Base-by-base conservation (phyloP, 2,329 filamentous ascomycete genomes). In the Aspergillus caelatus region DNA sequence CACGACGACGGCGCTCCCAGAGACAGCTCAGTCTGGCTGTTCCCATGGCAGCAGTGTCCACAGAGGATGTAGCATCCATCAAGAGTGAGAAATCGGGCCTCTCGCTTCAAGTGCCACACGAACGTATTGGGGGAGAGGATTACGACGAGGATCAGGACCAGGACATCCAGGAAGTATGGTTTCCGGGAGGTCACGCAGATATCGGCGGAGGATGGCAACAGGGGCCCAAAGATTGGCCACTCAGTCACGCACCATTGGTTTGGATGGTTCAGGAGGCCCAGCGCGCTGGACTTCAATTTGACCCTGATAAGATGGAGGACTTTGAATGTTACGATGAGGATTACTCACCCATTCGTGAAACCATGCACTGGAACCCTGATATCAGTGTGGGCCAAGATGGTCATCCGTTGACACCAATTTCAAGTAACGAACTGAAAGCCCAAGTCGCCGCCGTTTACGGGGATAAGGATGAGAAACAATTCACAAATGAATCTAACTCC, bases 141-240 rank as follows among this genome's bases (percentile, higher is more conserved):
- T 68, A 67, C 52, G 71, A 72, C 4, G 72, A 72, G 19, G 76
- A 79, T 16, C 72, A 78, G 16, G 72, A 74, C 1, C 91, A 94
- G 71, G 90, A 94, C 68, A 90, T 94, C 55, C 86, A 91, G 63
- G 92, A 95, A 71, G 85, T 94, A 10, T 82, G 80, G 80, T 95
- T 95, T 70, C 84, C 91, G 0, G 92, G 92, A 10, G 88, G 89
- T 12, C 92, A 96, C 66, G 91, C 87, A 1, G 91, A 94, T 66
- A 88, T 94, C 34, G 91, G 91, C 1, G 91, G 91, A 11, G 91
- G 91, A 0, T 93, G 91, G 91, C 85, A 86, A 57, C 78, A 86
- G 0, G 75, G 80, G 0, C 26, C 26, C 26, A 26, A 26, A 26
- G 26, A 26, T 26, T 80, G 79, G 67, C 84, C 88, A 9, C 81